Percentiles rank a stretch among this genome's conserved stretches.
Evolutionary conservation across 2,329 filamentous ascomycete species (phyloP).

Genomic region (Colletotrichum tropicale): DNA sequence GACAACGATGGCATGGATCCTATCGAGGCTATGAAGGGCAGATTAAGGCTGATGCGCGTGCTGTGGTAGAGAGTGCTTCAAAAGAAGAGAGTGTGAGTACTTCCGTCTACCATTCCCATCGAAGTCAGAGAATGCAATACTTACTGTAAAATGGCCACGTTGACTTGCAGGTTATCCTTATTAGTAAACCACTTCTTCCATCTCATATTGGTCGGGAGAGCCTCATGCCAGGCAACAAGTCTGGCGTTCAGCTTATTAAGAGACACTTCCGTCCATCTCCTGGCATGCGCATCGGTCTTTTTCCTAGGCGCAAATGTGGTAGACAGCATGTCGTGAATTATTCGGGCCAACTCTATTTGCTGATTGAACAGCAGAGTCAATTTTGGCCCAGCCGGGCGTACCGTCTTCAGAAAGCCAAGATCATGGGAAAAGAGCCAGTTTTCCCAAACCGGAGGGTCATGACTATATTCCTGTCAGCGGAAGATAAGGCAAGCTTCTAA

Average conservation of each 20-base stretch:
- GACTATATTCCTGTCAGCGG: background rate
- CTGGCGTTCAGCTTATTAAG: background rate
- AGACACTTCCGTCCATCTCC: background rate
- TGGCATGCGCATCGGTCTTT: background rate
- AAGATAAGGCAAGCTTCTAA: rapidly evolving
- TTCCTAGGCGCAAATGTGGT: background rate
- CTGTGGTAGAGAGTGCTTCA: background rate
- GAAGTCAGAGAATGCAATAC: rapidly evolving
- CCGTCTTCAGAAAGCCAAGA: constrained; percentile 20
- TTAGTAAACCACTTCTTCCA: constrained; percentile 13
- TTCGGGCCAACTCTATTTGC: constrained; percentile 23
- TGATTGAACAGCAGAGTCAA: constrained; percentile 22
- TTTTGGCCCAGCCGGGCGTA: constrained; percentile 23
- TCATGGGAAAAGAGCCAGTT: constrained; percentile 16
- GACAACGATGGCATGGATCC: background rate
- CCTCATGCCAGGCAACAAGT: constrained; percentile 5
- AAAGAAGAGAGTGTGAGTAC: background rate
- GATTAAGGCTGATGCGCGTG: constrained; percentile 1
- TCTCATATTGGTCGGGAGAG: background rate
- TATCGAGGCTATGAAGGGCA: constrained; percentile 9
- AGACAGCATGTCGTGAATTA: constrained; percentile 25
- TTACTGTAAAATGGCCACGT: background rate
- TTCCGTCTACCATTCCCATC: background rate
- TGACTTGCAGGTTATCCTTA: constrained; percentile 2
- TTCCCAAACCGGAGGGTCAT: background rate